phyloP scores from a whole-genome alignment of 768 basidiomycete species.

The Dioszegia crocea region DNA sequence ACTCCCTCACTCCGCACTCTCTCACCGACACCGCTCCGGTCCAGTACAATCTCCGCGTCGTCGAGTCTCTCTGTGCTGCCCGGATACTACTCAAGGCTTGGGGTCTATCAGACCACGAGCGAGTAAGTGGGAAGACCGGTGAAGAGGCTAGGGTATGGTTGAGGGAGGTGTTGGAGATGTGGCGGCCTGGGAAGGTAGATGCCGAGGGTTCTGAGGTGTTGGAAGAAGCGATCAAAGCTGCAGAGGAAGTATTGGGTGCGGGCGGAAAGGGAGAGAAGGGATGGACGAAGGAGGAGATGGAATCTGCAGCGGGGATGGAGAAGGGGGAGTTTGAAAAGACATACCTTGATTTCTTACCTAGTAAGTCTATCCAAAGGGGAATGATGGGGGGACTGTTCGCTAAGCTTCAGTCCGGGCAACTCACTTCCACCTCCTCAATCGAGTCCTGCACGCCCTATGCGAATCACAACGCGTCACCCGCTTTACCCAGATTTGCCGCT shows the following conservation, averaged over 20 bases:
- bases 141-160: slow-evolving; percentile 17
- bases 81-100: slow-evolving; percentile 65
- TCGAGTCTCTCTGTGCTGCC: slow-evolving; percentile 81
- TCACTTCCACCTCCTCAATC: slow-evolving; percentile 75
- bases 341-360: slow-evolving; percentile 72
- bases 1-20: slow-evolving; percentile 75
- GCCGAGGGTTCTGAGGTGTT: not conserved
- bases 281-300: slow-evolving; percentile 71
- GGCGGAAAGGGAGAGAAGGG: slow-evolving; percentile 56
- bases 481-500: slow-evolving; percentile 66
- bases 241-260: slow-evolving; percentile 21
- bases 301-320: slow-evolving; percentile 60
- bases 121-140: slow-evolving; percentile 4
- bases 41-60: slow-evolving; percentile 82
- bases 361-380: slow-evolving; percentile 51
- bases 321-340: slow-evolving; percentile 60
- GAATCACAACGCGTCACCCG: slow-evolving; percentile 76
- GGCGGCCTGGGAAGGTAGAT: slow-evolving; percentile 8
- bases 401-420: slow-evolving; percentile 64
- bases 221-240: slow-evolving; percentile 57
- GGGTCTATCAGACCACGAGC: slow-evolving; percentile 27
- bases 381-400: not conserved
- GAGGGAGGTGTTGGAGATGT: slow-evolving; percentile 25
- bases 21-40: slow-evolving; percentile 71
- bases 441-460: slow-evolving; percentile 72